Evolutionary conservation across 78 protist genomes (phyloP).

Genomic region (Isochrysis galbana): DNA sequence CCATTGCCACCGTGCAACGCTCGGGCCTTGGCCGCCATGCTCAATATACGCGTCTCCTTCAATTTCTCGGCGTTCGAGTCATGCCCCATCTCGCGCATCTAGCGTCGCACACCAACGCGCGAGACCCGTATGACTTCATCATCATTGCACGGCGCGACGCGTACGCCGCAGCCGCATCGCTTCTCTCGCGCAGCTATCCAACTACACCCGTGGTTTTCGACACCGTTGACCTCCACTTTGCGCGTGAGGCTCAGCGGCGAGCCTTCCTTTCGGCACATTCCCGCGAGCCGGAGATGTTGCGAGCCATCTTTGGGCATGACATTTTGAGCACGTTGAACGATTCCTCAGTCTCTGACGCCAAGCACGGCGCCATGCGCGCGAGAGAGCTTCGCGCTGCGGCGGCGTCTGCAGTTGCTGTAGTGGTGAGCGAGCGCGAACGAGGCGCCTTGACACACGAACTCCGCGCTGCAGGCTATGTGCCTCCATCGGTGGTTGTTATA

Average conservation of each 20-base stretch:
- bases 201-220: not conserved
- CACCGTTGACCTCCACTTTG: slow-evolving; percentile 14
- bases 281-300: not conserved
- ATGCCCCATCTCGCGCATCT: not conserved
- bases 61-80: not conserved
- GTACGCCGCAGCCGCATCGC: not conserved
- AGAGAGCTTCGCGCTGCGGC: not conserved
- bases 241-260: not conserved
- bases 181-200: not conserved
- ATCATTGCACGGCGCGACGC: not conserved
- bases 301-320: not conserved
- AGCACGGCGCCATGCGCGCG: not conserved
- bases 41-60: not conserved
- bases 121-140: slow-evolving; percentile 6
- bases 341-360: not conserved
- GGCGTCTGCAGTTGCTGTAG: not conserved
- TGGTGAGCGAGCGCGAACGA: not conserved
- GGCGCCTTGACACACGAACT: not conserved
- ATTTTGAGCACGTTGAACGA: not conserved
- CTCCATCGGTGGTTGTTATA: not conserved
- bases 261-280: not conserved
- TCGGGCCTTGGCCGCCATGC: not conserved
- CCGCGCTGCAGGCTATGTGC: not conserved
- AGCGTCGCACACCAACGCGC: not conserved
- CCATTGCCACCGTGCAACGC: not conserved